Evolutionary conservation across 192 early-diverging fungal genomes (phyloP).

Genomic region (Coemansia brasiliensis): DNA sequence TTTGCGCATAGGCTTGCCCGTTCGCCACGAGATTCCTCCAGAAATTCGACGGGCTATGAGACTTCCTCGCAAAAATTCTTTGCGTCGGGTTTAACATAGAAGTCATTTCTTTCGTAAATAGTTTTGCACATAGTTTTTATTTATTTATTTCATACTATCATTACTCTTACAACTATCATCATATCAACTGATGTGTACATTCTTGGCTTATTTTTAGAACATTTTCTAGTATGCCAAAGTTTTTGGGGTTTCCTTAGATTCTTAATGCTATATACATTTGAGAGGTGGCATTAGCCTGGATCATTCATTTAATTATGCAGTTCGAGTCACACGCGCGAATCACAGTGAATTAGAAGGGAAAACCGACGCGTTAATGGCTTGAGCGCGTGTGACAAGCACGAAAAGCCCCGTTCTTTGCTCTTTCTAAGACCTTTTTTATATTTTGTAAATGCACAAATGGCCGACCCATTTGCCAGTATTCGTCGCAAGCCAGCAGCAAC

Average conservation of each 20-base stretch:
- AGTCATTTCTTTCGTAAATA: not conserved
- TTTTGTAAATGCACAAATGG: constrained; percentile 19
- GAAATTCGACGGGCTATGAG: constrained; percentile 16
- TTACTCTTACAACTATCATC: no score
- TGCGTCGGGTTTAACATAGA: not conserved
- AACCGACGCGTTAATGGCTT: constrained; percentile 1
- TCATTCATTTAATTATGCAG: not conserved
- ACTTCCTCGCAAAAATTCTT: constrained; percentile 6
- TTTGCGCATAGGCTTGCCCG: constrained; percentile 17
- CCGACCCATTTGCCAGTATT: constrained; percentile 46
- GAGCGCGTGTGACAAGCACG: no score
- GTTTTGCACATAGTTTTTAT: not conserved
- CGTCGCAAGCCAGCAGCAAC: constrained; percentile 46
- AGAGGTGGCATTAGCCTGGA: no score
- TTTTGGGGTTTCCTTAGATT: no score
- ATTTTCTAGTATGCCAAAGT: not conserved
- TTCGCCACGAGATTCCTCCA: constrained; percentile 15
- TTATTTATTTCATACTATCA: not conserved
- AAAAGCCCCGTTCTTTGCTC: no score
- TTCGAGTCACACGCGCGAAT: constrained; percentile 11
- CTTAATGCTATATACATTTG: no score
- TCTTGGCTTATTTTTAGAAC: not conserved
- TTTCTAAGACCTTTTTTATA: no score
- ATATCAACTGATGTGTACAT: no score
- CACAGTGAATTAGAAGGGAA: not conserved